A percentile compares a stretch with the other conserved stretches of the same genome.
phyloP scores from a whole-genome alignment of 441 rosid species.

The Theobroma grandiflorum region DNA sequence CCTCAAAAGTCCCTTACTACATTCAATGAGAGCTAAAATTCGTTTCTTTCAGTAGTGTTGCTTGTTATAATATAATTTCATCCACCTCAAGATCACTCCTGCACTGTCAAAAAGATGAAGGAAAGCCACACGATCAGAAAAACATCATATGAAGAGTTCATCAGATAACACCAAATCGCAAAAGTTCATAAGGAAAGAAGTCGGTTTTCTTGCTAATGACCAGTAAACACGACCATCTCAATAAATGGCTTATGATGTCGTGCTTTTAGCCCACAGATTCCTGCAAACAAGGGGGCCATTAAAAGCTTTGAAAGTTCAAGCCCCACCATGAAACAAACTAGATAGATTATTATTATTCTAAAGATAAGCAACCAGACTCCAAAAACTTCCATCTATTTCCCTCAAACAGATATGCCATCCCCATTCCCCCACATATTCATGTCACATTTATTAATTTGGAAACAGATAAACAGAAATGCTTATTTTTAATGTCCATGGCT shows the following conservation, averaged over 20 bases:
- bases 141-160: too few species aligned
- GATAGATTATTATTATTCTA: conserved; percentile 7
- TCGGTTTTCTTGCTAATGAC: too few species aligned
- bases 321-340: conserved; percentile 12
- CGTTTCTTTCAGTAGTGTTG: too few species aligned
- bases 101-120: too few species aligned
- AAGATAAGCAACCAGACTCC: conserved; percentile 18
- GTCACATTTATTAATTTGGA: conserved; percentile 21
- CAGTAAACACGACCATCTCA: not conserved
- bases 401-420: conserved; percentile 10
- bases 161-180: too few species aligned
- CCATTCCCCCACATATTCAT: conserved; percentile 21
- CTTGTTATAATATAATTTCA: too few species aligned
- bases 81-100: too few species aligned
- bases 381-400: conserved; percentile 10
- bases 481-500: not conserved
- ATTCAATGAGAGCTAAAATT: too few species aligned
- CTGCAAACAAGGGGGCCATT: conserved; percentile 19
- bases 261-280: conserved; percentile 29
- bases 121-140: too few species aligned
- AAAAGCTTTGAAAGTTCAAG: not conserved
- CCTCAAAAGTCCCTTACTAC: too few species aligned
- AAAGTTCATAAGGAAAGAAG: too few species aligned
- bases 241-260: not conserved
- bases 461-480: not conserved